Evolutionary conservation across 2,329 filamentous ascomycete genomes (phyloP), one percentile per base, ranked within the genome.

Genomic region (Nemania sp.): DNA sequence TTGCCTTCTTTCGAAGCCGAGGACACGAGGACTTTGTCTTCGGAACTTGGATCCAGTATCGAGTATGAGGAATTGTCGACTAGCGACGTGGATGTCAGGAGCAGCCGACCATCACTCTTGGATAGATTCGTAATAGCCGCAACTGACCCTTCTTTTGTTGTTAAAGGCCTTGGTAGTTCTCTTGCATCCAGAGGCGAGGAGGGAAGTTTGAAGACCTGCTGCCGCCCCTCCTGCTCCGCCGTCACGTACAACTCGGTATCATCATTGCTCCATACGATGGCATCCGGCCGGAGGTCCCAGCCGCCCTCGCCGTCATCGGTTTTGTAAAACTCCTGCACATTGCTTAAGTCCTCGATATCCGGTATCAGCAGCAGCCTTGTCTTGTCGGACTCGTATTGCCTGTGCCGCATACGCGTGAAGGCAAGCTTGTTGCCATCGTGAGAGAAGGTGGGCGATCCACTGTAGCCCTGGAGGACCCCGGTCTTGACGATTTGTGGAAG

Each of bases 351-450:
- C 13, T 73, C 74, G 50, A 90, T 77, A 67, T 91, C 82, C 1
- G 85, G 82, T 6, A 91, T 74, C 2, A 91, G 76, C 63, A 92
- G 76, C 3, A 92, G 77, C 46, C 87, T 83, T 46, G 88, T 83
- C 73, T 90, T 90, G 77, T 97, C 92, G 15, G 89, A 85, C 75
- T 97, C 92, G 72, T 97, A 96, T 60, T 89, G 86, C 53, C 85
- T 81, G 57, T 83, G 83, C 64, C 84, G 83, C 92, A 96, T 96
- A 63, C 90, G 86, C 32, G 91, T 81, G 73, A 96, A 97, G 1
- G 86, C 91, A 25, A 94, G 79, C 61, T 84, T 83, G 37, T 81
- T 84, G 10, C 91, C 90, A 69, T 89, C 83, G 3, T 86, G 86
- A 2, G 91, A 93, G 76, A 96, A 96, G 0, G 84, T 81, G 0